Evolutionary conservation across 2,329 filamentous ascomycete species (phyloP).

Genomic region (Cercospora sp.): DNA sequence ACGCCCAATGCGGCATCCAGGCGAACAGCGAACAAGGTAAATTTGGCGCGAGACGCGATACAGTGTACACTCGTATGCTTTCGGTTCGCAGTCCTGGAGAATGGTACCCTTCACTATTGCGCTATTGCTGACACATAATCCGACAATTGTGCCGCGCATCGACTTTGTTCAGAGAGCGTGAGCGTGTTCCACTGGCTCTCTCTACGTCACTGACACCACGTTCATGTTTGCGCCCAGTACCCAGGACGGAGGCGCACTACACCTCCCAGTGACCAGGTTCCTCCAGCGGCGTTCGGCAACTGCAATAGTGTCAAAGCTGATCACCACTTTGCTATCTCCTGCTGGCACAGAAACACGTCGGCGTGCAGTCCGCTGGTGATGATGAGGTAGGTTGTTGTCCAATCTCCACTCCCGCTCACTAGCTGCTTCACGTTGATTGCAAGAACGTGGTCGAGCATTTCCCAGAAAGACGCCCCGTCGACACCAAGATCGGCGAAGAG

Average conservation of each 20-base stretch:
- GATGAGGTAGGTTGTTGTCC: background rate
- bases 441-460: slow-evolving; percentile 2
- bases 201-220: background rate
- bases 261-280: background rate
- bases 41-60: background rate
- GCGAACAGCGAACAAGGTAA: background rate
- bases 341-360: background rate
- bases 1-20: background rate
- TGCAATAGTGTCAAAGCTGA: background rate
- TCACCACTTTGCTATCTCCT: background rate
- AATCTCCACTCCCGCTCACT: slow-evolving; percentile 1
- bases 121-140: background rate
- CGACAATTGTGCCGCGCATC: background rate
- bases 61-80: background rate
- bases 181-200: background rate
- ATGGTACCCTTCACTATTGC: background rate
- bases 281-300: background rate
- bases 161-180: background rate
- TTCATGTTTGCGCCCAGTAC: background rate
- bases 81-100: background rate
- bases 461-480: background rate
- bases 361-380: background rate
- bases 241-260: background rate
- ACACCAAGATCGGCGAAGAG: background rate
- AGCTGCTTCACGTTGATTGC: slow-evolving; percentile 8